Evolutionary conservation across 1,139 yeast genomes (phyloP).

Genomic region (Taiozyma sp.): DNA sequence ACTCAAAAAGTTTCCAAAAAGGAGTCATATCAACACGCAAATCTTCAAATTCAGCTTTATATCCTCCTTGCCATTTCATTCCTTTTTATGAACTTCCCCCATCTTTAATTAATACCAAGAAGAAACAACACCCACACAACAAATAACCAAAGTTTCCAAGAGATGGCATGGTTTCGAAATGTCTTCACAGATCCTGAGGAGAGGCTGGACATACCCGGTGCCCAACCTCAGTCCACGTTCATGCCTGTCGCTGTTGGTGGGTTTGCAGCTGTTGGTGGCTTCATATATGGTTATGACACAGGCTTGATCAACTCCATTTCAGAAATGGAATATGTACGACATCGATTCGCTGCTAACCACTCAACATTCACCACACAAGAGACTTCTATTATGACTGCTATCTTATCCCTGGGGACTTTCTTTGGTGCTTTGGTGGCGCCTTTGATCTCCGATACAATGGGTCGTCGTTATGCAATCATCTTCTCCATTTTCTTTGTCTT

Average conservation of each 20-base stretch:
- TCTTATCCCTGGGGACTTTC: slow-evolving; percentile 70
- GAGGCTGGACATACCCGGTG: slow-evolving; percentile 16
- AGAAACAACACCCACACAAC: neutral
- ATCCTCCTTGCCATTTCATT: no score
- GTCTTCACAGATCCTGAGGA: slow-evolving; percentile 16
- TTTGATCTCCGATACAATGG: slow-evolving; percentile 55
- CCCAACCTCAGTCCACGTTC: slow-evolving; percentile 35
- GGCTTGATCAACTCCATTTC: slow-evolving; percentile 69
- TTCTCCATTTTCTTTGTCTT: slow-evolving; percentile 45
- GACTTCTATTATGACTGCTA: slow-evolving; percentile 63
- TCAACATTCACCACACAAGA: slow-evolving; percentile 49
- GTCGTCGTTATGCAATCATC: slow-evolving; percentile 51
- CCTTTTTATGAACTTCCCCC: no score
- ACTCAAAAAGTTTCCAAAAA: no score
- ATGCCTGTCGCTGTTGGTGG: slow-evolving; percentile 65
- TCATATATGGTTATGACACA: slow-evolving; percentile 79
- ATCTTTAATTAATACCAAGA: no score
- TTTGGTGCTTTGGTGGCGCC: slow-evolving; percentile 74
- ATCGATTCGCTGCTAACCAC: slow-evolving; percentile 44
- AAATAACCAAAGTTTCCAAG: neutral
- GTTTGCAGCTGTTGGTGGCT: slow-evolving; percentile 79
- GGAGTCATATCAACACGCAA: no score
- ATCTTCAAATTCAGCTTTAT: no score
- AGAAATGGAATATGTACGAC: slow-evolving; percentile 60
- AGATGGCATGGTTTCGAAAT: slow-evolving; percentile 13